Evolutionary conservation across 179 eudicot species (phyloP), one percentile per base, ranked within the genome.

Genomic region (Amaranthus tricolor): DNA sequence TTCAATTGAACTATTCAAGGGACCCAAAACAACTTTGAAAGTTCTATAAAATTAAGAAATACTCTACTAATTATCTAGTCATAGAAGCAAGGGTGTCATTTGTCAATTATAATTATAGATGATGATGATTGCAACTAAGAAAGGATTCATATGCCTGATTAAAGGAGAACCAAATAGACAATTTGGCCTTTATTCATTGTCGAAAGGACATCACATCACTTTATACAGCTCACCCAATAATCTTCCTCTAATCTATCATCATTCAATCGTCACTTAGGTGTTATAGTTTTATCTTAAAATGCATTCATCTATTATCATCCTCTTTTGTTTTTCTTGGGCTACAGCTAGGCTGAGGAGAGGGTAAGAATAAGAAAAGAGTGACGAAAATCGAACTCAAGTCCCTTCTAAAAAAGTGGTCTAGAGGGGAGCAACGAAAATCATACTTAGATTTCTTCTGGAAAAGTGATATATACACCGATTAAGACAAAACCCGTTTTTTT

Each of bases 121-220:
- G 56, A 72, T 49, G 48, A 4, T 6, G 55, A 31, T 31, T 31
- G 40, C 40, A 4, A 60, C 15, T 21, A 52, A 40, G 61, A 67
- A 50, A 54, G 49, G 21, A 69, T 69, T 15, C 72, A 66, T 49
- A 61, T 9, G 50, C 43, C 45, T 15, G 68, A 73, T 73, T 49
- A 65, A 6, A 55, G 5, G 63, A 19, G 45, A 65, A 64, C 54
- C 45, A 19, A 12, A 7, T 9, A 31, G 59, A 71, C 21, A 50
- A 66, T 31, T 31, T 56, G 5, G 12, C 17, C 57, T 58, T 64
- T 58, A 57, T 49, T 56, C 65, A 49, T 51, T 72, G 68, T 45
- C 40, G 20, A 73, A 66, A 20, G 17, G 74, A 78, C 70, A 62
- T 74, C 74, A 78, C 70, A 62, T 74, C 74, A 72, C 47, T 59